Base-by-base conservation (phyloP, 352 stramenopile genomes). In the Globisporangium spiculum region DNA sequence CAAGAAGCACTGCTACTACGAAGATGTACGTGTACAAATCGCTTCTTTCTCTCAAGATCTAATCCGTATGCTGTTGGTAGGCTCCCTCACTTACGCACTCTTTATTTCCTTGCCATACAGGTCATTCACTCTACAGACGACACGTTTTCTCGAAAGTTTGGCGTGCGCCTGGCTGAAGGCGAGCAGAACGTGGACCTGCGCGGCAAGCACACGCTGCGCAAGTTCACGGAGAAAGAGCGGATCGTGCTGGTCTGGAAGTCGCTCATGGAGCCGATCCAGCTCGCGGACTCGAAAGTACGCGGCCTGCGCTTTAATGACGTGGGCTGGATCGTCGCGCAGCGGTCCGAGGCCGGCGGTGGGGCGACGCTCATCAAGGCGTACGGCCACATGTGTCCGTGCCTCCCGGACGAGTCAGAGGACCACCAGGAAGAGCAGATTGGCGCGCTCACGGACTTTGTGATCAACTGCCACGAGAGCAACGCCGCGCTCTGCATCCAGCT, bases 161-260 rank as follows among this genome's bases (percentile, higher is more conserved):
- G 67, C 16, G 32, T 72, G 34, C 54, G 59, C 0, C 18, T 64
- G 52, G 7, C 8, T 27, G 67, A 72, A 16, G 6, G 48, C 14
- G 60, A 44, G 18, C 72, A 81, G 22, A 55, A 71, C 12, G 74
- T 79, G 1, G 70, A 84, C 14, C 67, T 89, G 20, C 72, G 75
- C 6, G 78, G 75, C 18, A 81, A 85, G 41, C 66, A 84, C 41
- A 84, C 75, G 10, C 60, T 83, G 41, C 80, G 80, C 1, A 78
- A 72, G 26, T 86, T 75, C 48, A 63, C 76, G 6, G 65, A 73
- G 18, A 65, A 62, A 0, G 60, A 79, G 50, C 64, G 70, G 12
- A 52, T 79, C 26, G 63, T 85, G 30, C 65, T 86, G 6, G 79
- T 84, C 60, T 86, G 76, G 80, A 83, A 73, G 60, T 83, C 77